Evolutionary conservation across 2,329 filamentous ascomycete species (phyloP), one percentile per base, ranked within the genome.

Genomic region (Leptodontidium sp.): DNA sequence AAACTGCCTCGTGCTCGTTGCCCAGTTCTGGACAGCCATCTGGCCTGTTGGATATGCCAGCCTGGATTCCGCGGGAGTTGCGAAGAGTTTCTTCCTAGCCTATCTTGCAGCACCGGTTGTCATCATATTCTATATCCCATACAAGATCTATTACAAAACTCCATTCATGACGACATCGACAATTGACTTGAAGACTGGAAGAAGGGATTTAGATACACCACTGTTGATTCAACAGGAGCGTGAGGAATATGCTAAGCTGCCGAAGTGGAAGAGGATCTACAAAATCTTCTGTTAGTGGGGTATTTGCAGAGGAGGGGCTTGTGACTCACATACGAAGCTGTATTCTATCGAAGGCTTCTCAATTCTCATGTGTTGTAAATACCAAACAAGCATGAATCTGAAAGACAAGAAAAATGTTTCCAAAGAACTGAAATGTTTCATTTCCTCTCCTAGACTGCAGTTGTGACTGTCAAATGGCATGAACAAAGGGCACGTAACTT

Each of bases 61-160:
- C 5, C 15, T 66, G 7, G 49, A n/a, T 40, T 2, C 32, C 15
- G 17, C 43, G 2, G 82, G 80, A 2, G 64, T 80, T 29, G 82
- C 85, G 0, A 68, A 83, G 68, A 80, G 76, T 57, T 93, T 91
- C 81, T 92, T 93, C 81, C 75, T 82, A 53, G 73, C 76, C 4
- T 90, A 88, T 75, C 81, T 90, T 4, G 87, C 87, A 5, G 81
- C 82, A 0, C 85, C 86, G 0, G 81, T 90, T 14, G 83, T 88
- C 29, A 67, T 89, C 17, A 32, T 75, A 0, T 83, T 87, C 68
- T 92, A 90, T 74, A 66, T 93, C 11, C 82, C 81, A 14, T 93
- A 91, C 83, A 93, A 93, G 81, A 1, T 91, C 53, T 86, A 77
- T 53, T 77, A 78, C 17, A 76, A 81, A 70, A 85, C 87, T 1